A percentile compares a stretch with the other conserved stretches of the same genome.
Evolutionary conservation across 179 eudicot species (phyloP).

Genomic region (Beta macrorhiza): DNA sequence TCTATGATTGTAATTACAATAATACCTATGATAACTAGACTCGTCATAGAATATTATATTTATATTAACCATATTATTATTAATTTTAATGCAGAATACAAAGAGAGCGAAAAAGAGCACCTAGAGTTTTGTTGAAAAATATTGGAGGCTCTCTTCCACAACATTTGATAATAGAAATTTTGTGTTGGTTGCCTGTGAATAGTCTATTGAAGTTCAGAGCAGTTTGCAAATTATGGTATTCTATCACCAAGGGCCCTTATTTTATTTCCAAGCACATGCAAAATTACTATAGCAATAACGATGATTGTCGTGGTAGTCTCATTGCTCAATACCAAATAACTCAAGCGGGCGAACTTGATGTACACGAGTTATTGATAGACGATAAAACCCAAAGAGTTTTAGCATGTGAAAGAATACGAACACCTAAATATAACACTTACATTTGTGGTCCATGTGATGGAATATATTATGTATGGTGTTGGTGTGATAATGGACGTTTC

Average conservation of each 20-base stretch:
- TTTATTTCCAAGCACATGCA: constrained; percentile 17
- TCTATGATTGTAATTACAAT: too few species aligned
- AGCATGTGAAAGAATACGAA: neutral
- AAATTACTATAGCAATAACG: constrained; percentile 11
- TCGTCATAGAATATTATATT: too few species aligned
- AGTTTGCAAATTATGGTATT: constrained; percentile 14
- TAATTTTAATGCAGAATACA: too few species aligned
- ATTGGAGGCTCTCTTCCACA: too few species aligned
- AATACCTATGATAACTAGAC: too few species aligned
- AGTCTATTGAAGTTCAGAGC: neutral
- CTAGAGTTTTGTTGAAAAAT: too few species aligned
- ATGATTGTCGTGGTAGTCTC: constrained; percentile 13
- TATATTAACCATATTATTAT: too few species aligned
- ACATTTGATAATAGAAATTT: too few species aligned
- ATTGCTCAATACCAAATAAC: constrained; percentile 11
- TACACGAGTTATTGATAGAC: constrained; percentile 10
- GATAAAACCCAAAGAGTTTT: neutral
- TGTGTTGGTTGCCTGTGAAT: too few species aligned
- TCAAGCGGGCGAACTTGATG: neutral
- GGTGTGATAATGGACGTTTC: neutral
- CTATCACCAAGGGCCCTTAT: constrained; percentile 6
- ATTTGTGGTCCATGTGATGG: constrained; percentile 23
- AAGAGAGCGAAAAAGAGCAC: too few species aligned
- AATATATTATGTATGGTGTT: neutral
- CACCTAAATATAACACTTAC: neutral